These are phyloP conservation scores for Echinochloa phyllopogon DNA, from an alignment of 176 grass and related monocot genomes.

Conservation along the genomic window DNA sequence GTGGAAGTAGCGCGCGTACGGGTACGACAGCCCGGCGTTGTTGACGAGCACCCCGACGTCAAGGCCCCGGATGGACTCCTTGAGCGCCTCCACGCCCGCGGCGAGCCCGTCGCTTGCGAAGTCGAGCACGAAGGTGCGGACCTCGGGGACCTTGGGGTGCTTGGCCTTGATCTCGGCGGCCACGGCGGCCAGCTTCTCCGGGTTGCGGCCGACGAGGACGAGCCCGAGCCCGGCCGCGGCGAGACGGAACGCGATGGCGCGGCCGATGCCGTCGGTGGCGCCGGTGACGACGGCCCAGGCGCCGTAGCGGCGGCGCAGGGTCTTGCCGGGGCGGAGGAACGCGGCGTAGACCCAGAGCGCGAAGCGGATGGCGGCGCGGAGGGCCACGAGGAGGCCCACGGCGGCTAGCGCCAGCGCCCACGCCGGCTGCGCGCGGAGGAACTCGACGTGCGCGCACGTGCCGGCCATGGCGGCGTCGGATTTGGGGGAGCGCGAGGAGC, in stretches of 20 bases:
- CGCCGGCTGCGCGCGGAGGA: conserved; percentile 70
- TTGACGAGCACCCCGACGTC: conserved; percentile 88
- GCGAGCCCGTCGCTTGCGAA: conserved; percentile 63
- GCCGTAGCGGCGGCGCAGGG: conserved; percentile 78
- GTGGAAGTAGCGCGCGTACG: conserved; percentile 95
- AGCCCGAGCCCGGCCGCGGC: conserved; percentile 67
- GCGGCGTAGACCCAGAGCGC: conserved; percentile 72
- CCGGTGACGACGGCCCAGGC: conserved; percentile 92
- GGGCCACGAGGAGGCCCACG: conserved; percentile 57
- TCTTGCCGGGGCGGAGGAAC: conserved; percentile 89
- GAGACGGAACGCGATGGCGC: conserved; percentile 77
- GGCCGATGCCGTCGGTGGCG: conserved; percentile 82
- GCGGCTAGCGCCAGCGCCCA: conserved; percentile 68
- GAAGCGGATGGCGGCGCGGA: conserved; percentile 51
- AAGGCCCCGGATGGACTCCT: conserved; percentile 64
- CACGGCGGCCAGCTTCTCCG: conserved; percentile 70
- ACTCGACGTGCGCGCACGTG: conserved; percentile 76
- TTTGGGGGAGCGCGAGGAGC: neutral
- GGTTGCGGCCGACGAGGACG: conserved; percentile 85
- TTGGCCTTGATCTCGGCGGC: conserved; percentile 65
- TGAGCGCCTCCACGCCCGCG: conserved; percentile 57
- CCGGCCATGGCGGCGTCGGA: conserved; percentile 38
- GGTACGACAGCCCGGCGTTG: conserved; percentile 88
- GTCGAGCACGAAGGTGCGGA: conserved; percentile 80
- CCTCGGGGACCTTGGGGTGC: conserved; percentile 51